Evolutionary conservation across 352 stramenopile species (phyloP), one percentile per base, ranked within the genome.

Genomic region (Globisporangium megalacanthum): DNA sequence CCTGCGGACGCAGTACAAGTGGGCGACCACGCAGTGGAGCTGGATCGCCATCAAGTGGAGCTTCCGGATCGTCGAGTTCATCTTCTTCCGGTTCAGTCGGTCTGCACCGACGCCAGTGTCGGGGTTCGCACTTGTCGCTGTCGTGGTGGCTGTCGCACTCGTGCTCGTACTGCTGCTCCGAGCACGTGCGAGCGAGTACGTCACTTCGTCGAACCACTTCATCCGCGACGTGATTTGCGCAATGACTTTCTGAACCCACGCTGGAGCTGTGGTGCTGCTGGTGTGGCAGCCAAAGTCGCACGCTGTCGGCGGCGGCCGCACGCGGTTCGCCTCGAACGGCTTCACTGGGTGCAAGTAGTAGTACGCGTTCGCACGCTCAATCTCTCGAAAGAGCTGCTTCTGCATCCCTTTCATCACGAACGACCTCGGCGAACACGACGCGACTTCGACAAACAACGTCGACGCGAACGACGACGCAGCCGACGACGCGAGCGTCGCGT

Each of bases 1-100:
- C 0, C 72, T 75, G 41, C 82, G 79, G 0, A 89, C 41, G 48
- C 81, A 89, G 63, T 86, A 89, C 8, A 91, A 35, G 56, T 91
- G 79, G 1, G 73, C 84, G 10, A 91, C 67, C 6, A 91, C 57
- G 15, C 77, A 87, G 54, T 92, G 81, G 11, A 92, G 45, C 52
- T 91, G 81, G 51, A 91, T 84, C 0, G 79, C 81, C 35, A 91
- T 79, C 14, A 91, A 66, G 58, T 91, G 81, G 22, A 91, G 56
- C 54, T 91, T 91, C 5, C 81, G 79, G 35, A 91, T 88, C 17
- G 82, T 89, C 19, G 81, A 89, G 62, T 91, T 91, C 69, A 89
- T 79, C 56, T 91, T 91, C 68, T 89, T 89, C 22, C 81, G 81
- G 46, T 75, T 91, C 36, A 89, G 64, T 5, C 83, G 52, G 41